Conservation (phyloP, 495 filamentous ascomycete species). For the Neurospora sp. region DNA sequence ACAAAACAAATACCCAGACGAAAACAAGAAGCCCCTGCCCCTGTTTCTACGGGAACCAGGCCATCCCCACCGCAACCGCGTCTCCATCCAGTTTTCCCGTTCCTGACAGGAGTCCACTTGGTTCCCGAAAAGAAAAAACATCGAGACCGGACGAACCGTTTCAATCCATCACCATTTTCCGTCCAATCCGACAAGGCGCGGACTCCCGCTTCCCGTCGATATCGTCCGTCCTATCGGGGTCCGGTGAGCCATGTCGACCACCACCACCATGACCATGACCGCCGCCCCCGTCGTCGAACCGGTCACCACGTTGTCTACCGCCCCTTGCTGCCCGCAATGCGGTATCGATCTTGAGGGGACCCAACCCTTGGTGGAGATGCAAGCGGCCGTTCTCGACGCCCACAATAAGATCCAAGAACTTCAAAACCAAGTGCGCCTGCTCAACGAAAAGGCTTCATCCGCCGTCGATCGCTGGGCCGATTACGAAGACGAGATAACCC, state of each 20-base stretch:
- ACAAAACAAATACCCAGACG: neutral
- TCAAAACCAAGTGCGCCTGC: constrained; percentile 60
- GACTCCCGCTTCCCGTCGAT: neutral
- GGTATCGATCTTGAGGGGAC: constrained; percentile 24
- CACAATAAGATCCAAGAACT: constrained; percentile 69
- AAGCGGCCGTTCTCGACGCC: constrained; percentile 42
- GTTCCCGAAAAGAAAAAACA: neutral
- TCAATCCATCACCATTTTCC: neutral
- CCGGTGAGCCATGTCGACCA: neutral
- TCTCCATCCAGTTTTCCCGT: neutral
- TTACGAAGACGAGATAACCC: constrained; percentile 83
- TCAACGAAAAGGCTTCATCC: constrained; percentile 68
- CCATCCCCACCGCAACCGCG: neutral
- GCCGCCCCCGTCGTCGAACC: neutral
- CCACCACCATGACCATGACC: neutral
- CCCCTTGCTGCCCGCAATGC: constrained; percentile 28
- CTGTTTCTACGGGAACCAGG: neutral
- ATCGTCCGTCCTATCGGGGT: neutral
- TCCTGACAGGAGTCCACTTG: neutral
- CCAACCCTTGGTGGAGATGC: constrained; percentile 32
- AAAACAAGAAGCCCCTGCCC: neutral
- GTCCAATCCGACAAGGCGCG: neutral
- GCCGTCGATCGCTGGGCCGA: constrained; percentile 79
- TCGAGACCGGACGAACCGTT: neutral
- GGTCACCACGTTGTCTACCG: neutral